Conservation (phyloP, 2,329 filamentous ascomycete genomes). For the Parafenestella ontariensis region DNA sequence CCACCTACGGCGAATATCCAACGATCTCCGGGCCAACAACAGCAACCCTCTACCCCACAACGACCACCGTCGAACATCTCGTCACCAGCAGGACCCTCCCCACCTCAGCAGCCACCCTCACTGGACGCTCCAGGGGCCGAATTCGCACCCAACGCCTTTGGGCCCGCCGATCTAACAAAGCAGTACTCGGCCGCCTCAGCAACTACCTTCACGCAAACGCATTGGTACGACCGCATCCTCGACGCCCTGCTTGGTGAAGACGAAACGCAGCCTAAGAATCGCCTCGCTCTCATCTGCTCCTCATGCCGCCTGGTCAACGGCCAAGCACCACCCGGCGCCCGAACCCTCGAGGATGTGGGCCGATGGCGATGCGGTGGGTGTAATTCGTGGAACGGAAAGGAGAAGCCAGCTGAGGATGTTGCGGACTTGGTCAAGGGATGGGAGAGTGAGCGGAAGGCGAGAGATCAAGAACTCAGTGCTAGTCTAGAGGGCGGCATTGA, state of each 20-base stretch:
- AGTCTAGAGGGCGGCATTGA: conserved; percentile 22
- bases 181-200: conserved; percentile 47
- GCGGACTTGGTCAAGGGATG: conserved; percentile 37
- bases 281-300: conserved; percentile 83
- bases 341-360: conserved; percentile 78
- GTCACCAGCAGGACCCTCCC: conserved; percentile 28
- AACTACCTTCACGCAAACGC: conserved; percentile 54
- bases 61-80: conserved; percentile 17
- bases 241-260: conserved; percentile 94
- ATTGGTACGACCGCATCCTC: conserved; percentile 95
- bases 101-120: conserved; percentile 27
- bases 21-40: conserved; percentile 34
- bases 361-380: conserved; percentile 91
- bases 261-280: conserved; percentile 89
- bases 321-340: conserved; percentile 88
- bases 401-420: conserved; percentile 76
- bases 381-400: conserved; percentile 78
- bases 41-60: conserved; percentile 41
- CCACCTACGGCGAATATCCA: conserved; percentile 72
- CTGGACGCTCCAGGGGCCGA: conserved; percentile 58
- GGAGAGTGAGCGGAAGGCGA: conserved; percentile 61
- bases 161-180: conserved; percentile 29
- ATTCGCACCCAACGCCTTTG: conserved; percentile 77
- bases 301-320: conserved; percentile 90
- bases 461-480: conserved; percentile 15